phyloP scores from a whole-genome alignment of 805 yeast species.

The Candida incommunis region DNA sequence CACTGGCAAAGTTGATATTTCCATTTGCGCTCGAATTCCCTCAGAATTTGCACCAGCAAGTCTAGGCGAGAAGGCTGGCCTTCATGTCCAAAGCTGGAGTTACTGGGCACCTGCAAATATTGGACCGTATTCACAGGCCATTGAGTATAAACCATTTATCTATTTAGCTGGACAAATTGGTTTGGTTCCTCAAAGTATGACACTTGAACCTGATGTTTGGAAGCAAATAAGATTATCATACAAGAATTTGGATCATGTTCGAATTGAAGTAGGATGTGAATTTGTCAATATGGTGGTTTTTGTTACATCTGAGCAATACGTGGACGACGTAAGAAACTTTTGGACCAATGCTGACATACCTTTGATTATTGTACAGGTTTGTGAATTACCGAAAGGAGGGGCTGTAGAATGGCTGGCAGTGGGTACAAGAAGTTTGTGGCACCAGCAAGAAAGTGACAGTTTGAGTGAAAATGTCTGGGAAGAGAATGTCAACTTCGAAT shows the following conservation, averaged over 20 bases:
- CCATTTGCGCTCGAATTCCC: constrained; percentile 10
- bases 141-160: constrained; percentile 34
- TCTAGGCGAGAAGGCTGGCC: constrained; percentile 36
- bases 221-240: constrained; percentile 42
- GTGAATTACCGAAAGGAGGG: constrained; percentile 17
- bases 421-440: constrained; percentile 8
- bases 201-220: constrained; percentile 20
- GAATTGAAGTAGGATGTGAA: constrained; percentile 29
- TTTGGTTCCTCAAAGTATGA: constrained; percentile 59
- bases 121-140: constrained; percentile 92
- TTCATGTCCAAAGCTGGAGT: constrained; percentile 85
- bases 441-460: constrained; percentile 5
- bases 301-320: constrained; percentile 2
- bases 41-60: neutral
- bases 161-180: constrained; percentile 90
- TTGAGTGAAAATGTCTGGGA: constrained; percentile 2
- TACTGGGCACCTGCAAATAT: constrained; percentile 98
- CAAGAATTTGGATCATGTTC: constrained; percentile 60
- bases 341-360: constrained; percentile 6
- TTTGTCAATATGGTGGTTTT: constrained; percentile 39
- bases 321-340: constrained; percentile 6
- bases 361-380: constrained; percentile 12
- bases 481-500: too few relatives aligned
- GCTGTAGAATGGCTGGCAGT: constrained; percentile 17
- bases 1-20: constrained; percentile 1